Conservation (phyloP, 345 rosid species). For the Euphorbia peplus region DNA sequence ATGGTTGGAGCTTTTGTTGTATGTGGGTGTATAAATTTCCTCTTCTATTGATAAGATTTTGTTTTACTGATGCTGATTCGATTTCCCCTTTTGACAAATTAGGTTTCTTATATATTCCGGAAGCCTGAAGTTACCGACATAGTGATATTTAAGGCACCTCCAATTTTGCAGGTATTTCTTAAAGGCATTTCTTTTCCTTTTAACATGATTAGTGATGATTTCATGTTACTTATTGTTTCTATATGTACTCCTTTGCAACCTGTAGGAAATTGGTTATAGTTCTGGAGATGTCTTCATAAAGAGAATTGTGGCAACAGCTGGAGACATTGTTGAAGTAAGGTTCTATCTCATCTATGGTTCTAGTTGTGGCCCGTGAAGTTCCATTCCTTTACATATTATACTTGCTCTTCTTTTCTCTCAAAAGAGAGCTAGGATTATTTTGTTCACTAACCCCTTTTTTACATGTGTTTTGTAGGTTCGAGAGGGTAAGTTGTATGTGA, state of each 20-base stretch:
- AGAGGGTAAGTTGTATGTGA: conserved; percentile 69
- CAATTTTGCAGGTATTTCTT: conserved; percentile 51
- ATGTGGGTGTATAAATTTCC: background rate
- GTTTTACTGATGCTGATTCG: background rate
- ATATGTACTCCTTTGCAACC: conserved; percentile 16
- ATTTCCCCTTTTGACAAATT: conserved; percentile 16
- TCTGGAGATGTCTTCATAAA: conserved; percentile 73
- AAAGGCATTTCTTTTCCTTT: background rate
- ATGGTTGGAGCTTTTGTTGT: background rate
- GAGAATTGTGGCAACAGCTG: conserved; percentile 87
- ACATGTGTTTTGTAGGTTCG: conserved; percentile 44
- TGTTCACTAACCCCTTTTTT: background rate
- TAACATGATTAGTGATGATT: background rate
- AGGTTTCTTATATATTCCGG: conserved; percentile 82
- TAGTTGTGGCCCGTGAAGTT: background rate
- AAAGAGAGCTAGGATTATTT: no score
- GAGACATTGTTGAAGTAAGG: conserved; percentile 86
- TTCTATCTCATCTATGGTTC: conserved; percentile 23
- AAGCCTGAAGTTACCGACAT: conserved; percentile 83
- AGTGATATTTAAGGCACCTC: conserved; percentile 87
- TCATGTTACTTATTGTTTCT: conserved; percentile 11
- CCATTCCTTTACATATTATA: background rate
- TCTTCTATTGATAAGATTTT: background rate
- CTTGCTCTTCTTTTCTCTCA: background rate
- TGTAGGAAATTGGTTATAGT: conserved; percentile 63